Percentiles rank a stretch among this genome's conserved stretches.
These are phyloP conservation scores for Eucommia ulmoides DNA, from an alignment of 257 asterid genomes.

Conservation along the genomic window DNA sequence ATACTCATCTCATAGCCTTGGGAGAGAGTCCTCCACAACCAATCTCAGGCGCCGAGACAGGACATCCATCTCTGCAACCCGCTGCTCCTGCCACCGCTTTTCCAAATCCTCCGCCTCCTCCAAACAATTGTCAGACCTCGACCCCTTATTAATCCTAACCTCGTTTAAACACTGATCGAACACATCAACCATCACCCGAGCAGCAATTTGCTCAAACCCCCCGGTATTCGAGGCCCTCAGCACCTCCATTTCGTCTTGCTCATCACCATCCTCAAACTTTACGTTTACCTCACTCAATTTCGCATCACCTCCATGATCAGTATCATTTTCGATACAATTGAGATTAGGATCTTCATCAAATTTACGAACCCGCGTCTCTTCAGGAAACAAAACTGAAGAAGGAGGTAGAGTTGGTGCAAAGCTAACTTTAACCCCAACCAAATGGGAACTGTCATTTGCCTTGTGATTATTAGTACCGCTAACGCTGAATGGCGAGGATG, in stretches of 20 bases:
- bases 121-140: slow-evolving; percentile 15
- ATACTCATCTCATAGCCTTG: slow-evolving; percentile 19
- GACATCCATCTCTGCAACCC: slow-evolving; percentile 58
- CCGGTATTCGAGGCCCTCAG: not conserved
- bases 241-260: slow-evolving; percentile 11
- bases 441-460: slow-evolving; percentile 18
- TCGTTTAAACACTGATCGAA: slow-evolving; percentile 58
- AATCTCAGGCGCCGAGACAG: slow-evolving; percentile 59
- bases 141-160: slow-evolving; percentile 18
- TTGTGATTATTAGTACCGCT: slow-evolving; percentile 6
- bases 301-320: slow-evolving; percentile 14
- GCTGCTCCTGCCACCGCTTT: slow-evolving; percentile 54
- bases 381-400: slow-evolving; percentile 7
- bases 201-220: slow-evolving; percentile 20
- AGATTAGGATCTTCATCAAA: slow-evolving; percentile 1
- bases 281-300: slow-evolving; percentile 72
- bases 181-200: slow-evolving; percentile 36
- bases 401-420: slow-evolving; percentile 33
- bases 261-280: slow-evolving; percentile 29
- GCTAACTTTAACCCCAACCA: slow-evolving; percentile 46
- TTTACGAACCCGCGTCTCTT: not conserved
- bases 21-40: slow-evolving; percentile 45
- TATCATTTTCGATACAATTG: slow-evolving; percentile 8
- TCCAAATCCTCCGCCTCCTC: slow-evolving; percentile 18
- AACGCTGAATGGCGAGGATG: slow-evolving; percentile 43